Base-by-base conservation (phyloP, 2,329 filamentous ascomycete species). In the Trichoderma lentiforme region DNA sequence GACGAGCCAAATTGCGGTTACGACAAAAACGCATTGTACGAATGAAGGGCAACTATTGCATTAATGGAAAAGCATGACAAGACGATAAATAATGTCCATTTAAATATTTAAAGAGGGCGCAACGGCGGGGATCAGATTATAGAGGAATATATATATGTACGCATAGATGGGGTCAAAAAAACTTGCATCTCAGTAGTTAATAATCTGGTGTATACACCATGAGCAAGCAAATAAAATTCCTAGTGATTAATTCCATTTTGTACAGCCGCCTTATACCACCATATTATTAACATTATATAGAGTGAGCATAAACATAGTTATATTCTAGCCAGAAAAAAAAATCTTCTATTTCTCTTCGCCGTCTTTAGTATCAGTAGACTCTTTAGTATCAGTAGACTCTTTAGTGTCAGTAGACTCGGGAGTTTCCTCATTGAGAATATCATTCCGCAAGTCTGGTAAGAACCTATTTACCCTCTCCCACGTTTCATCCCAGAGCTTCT, bases 381-480 rank as follows among this genome's bases (percentile, higher is more conserved):
- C 36, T 32, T 51, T 51, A 47, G 66, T 28, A 21, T 64, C 39
- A 24, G 26, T 15, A 56, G 39, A 21, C 39, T 51, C 36, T 32
- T 51, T 51, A 47, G 66, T 28, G 18, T 63, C 39, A 24, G 26
- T 14, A 64, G 43, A 30, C 43, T 70, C 47, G 24, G 68, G 30
- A 7, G 11, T 64, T 21, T 64, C 68, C 43, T 70, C 68, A 30
- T 30, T 57, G 14, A 70, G 32, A 43, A 70, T 64, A 53, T 91
- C 89, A 57, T 81, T 85, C 66, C 85, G 84, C 65, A 91, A 77
- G 66, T 90, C 88, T 0, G 89, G 89, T 67, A 91, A 76, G 79
- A 91, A 91, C 14, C 89, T 84, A 76, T 91, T 89, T 73, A 91
- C 88, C 36, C 89, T 84, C 78, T 90, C 90, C 89, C 86, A 90